Percentiles rank a stretch among this genome's conserved stretches.
These are phyloP conservation scores for Cladophialophora exuberans DNA, from an alignment of 2,329 filamentous ascomycete genomes.

Conservation along the genomic window DNA sequence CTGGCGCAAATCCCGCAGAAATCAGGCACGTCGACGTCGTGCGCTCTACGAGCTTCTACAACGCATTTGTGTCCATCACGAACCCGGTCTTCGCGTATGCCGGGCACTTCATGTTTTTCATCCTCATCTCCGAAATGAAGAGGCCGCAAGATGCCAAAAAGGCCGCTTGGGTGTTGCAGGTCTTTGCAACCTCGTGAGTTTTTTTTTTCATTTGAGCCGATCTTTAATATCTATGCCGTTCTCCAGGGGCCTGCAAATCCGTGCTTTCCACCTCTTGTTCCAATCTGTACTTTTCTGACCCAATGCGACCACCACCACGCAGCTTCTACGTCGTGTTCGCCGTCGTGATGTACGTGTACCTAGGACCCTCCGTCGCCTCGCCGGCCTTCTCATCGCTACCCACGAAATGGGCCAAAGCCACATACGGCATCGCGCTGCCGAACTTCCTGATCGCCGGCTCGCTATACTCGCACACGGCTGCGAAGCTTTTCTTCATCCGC, in stretches of 20 bases:
- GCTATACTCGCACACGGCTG: conserved; percentile 56
- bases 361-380: conserved; percentile 50
- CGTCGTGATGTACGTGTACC: conserved; percentile 55
- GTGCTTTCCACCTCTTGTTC: too few relatives aligned
- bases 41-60: conserved; percentile 45
- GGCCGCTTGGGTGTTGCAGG: conserved; percentile 54
- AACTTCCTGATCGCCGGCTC: conserved; percentile 54
- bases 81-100: conserved; percentile 59
- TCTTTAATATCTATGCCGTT: neutral
- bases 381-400: conserved; percentile 55
- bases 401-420: conserved; percentile 53
- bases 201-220: neutral
- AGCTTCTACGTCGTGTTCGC: conserved; percentile 55
- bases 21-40: conserved; percentile 45
- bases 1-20: conserved; percentile 47
- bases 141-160: conserved; percentile 56
- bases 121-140: conserved; percentile 58
- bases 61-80: conserved; percentile 53
- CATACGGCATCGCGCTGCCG: conserved; percentile 53
- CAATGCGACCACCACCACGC: neutral
- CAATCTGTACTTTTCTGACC: neutral
- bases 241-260: too few relatives aligned
- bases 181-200: conserved; percentile 47
- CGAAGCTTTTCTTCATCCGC: conserved; percentile 47
- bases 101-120: conserved; percentile 60